phyloP scores from a whole-genome alignment of 179 eudicot species.

The Camellia oleifera region DNA sequence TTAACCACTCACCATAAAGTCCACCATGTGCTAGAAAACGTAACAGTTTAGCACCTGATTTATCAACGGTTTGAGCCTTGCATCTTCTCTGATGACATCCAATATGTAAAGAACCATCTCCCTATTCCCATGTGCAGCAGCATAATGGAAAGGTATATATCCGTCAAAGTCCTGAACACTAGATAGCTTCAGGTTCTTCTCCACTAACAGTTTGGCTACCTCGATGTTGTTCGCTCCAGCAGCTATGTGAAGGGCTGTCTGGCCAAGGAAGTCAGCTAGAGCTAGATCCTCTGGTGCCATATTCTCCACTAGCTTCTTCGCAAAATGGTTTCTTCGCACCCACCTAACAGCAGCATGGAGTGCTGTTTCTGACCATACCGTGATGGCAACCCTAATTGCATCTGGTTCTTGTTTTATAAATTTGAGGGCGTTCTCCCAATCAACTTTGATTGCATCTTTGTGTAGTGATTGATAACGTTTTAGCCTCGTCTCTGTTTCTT shows the following conservation, averaged over 20 bases:
- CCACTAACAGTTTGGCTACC: constrained; percentile 31
- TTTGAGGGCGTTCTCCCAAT: neutral
- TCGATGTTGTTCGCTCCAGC: constrained; percentile 24
- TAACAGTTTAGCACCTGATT: neutral
- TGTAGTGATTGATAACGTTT: neutral
- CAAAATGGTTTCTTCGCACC: neutral
- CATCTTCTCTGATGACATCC: constrained; percentile 23
- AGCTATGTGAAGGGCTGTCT: constrained; percentile 11
- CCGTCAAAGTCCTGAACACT: constrained; percentile 12
- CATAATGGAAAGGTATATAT: constrained; percentile 21
- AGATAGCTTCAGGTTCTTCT: constrained; percentile 33
- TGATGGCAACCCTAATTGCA: neutral
- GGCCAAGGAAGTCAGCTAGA: fast-evolving
- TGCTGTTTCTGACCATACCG: neutral
- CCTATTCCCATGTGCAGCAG: constrained; percentile 21
- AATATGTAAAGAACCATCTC: constrained; percentile 21
- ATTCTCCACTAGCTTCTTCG: neutral
- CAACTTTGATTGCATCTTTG: neutral
- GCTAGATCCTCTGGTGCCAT: neutral
- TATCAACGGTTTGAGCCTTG: neutral
- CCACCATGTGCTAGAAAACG: neutral
- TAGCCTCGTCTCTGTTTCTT: too few relatives aligned
- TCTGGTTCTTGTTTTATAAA: neutral
- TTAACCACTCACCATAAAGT: constrained; percentile 21
- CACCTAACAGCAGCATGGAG: neutral